phyloP scores from a whole-genome alignment of 2,329 filamentous ascomycete genomes.

The Paraconiothyrium brasiliense region DNA sequence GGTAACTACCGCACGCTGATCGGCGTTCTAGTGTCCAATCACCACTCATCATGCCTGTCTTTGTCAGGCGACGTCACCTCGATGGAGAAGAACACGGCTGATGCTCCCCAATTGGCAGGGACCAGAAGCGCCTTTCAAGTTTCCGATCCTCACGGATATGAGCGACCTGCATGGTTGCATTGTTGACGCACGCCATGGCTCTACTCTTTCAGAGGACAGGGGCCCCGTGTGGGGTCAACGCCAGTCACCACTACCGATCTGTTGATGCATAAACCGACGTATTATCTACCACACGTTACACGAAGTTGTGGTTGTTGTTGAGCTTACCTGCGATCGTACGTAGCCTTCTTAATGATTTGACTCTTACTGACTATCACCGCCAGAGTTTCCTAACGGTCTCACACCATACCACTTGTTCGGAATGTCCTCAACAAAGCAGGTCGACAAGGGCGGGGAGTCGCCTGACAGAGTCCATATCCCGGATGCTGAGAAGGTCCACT shows the following conservation, averaged over 20 bases:
- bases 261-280: neutral
- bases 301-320: neutral
- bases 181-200: conserved; percentile 10
- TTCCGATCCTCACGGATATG: neutral
- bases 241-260: conserved; percentile 1
- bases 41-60: conserved; percentile 10
- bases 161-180: neutral
- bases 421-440: conserved; percentile 1
- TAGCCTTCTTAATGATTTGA: neutral
- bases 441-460: neutral
- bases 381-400: neutral
- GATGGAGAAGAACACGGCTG: neutral
- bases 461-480: conserved; percentile 3
- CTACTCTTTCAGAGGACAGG: neutral
- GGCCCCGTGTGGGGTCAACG: neutral
- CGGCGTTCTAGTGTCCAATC: neutral
- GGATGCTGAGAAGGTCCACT: conserved; percentile 24
- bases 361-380: neutral
- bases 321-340: neutral
- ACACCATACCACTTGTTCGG: neutral
- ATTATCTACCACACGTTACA: neutral
- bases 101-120: neutral
- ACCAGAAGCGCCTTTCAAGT: too few relatives aligned
- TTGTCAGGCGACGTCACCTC: conserved; percentile 11
- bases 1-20: neutral